A percentile compares a stretch with the other conserved stretches of the same genome.
phyloP scores from a whole-genome alignment of 805 yeast species.

The Candida chauliodis region DNA sequence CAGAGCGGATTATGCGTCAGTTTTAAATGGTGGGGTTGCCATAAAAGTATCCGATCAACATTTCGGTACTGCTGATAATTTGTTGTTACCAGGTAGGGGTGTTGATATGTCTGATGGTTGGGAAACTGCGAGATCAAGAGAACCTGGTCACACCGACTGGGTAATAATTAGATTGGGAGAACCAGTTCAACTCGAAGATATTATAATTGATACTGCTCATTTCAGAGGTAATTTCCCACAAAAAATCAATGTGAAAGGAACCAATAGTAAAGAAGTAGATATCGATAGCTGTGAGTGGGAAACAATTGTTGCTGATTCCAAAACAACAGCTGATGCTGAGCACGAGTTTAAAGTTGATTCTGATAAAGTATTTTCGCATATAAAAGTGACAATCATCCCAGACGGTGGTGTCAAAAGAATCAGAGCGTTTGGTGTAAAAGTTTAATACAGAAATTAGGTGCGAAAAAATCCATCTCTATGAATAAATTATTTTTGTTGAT shows the following conservation, averaged over 20 bases:
- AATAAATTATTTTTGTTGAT: constrained; percentile 6
- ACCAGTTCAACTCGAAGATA: constrained; percentile 48
- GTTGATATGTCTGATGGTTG: constrained; percentile 97
- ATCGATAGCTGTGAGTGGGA: constrained; percentile 56
- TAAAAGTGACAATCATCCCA: constrained; percentile 80
- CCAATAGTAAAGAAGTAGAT: constrained; percentile 34
- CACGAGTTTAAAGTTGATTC: constrained; percentile 48
- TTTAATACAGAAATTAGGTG: constrained; percentile 3
- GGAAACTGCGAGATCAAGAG: constrained; percentile 92
- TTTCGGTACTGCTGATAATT: constrained; percentile 87
- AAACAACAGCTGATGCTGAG: constrained; percentile 82
- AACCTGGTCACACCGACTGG: constrained; percentile 87
- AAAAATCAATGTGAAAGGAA: constrained; percentile 64
- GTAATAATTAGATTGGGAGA: constrained; percentile 79
- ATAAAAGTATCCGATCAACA: constrained; percentile 85
- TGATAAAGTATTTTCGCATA: constrained; percentile 54
- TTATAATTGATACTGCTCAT: constrained; percentile 88
- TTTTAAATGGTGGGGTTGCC: constrained; percentile 85
- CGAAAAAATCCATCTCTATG: constrained; percentile 7
- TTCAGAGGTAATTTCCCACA: constrained; percentile 96
- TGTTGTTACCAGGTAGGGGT: constrained; percentile 91
- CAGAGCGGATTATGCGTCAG: constrained; percentile 71
- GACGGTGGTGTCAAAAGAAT: constrained; percentile 96
- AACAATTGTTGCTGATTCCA: constrained; percentile 58
- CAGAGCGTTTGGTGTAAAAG: constrained; percentile 67